Base-by-base conservation (phyloP, 345 rosid species). In the Populus nigra region DNA sequence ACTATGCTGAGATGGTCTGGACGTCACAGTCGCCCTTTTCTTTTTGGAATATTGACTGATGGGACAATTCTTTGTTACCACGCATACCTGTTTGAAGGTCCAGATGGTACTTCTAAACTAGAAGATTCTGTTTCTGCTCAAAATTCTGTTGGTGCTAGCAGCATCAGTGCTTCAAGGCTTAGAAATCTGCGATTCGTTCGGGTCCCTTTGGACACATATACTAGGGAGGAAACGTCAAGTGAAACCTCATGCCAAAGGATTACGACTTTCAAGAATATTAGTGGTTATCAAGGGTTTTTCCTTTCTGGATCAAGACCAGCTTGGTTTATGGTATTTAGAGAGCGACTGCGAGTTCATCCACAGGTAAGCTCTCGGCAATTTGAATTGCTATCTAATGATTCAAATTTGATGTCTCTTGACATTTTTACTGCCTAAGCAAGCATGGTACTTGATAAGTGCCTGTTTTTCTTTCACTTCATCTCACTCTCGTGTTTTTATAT, bases 311-410 rank as follows among this genome's bases (percentile, higher is more conserved):
- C 91, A 78, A 91, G 97, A 82, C 99, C 99, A 2, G 88, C 90
- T 77, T 96, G 99, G 99, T 92, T 94, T 85, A 96, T 96, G 99
- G 85, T 92, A 66, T 88, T 93, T 77, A 92, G 99, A 81, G 98
- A 92, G 77, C 85, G 99, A 75, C 88, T 93, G 68, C 89, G 99
- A 73, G 83, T 93, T 87, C 99, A 96, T 86, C 93, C 99, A 78
- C 99, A 96, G 99, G 99, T 93, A 74, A 79, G 85, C 79, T 79
- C 73, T 61, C 4, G 38, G 73, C n/a, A 73, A 45, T 22, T 17
- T 78, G 47, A 15, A 15, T 8, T 70, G 39, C 16, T 66, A 12
- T 33, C 25, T 45, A 13, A 76, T 78, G 35, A 23, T 49, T 77
- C 59, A 36, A 29, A 39, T 74, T 61, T 25, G 8, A 35, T 59